phyloP scores from a whole-genome alignment of 2,329 filamentous ascomycete genomes.

The Sordariomycetes sp. region DNA sequence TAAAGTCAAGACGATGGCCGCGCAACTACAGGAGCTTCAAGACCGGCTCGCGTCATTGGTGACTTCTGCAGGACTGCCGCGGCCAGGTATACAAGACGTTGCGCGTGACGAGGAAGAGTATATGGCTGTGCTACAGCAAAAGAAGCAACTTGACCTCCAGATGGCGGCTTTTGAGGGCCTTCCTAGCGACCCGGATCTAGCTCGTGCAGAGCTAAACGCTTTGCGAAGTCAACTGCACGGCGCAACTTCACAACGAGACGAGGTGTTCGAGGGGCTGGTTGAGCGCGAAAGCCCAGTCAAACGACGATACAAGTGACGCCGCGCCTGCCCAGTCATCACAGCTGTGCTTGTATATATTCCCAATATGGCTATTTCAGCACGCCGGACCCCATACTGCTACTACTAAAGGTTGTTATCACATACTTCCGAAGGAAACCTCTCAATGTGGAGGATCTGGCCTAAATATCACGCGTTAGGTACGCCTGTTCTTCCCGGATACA shows the following conservation, averaged over 20 bases:
- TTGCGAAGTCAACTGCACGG: conserved; percentile 54
- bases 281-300: conserved; percentile 49
- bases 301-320: too few species aligned
- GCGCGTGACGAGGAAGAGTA: conserved; percentile 50
- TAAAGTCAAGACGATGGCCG: conserved; percentile 55
- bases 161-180: conserved; percentile 61
- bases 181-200: conserved; percentile 60
- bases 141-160: conserved; percentile 51
- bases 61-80: conserved; percentile 20
- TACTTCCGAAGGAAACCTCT: too few species aligned
- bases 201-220: conserved; percentile 60
- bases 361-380: too few species aligned
- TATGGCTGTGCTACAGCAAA: conserved; percentile 43
- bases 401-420: too few species aligned
- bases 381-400: too few species aligned
- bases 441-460: background rate
- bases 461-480: conserved; percentile 19
- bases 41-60: conserved; percentile 38
- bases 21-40: conserved; percentile 54
- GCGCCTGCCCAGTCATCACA: too few species aligned
- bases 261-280: conserved; percentile 65
- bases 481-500: conserved; percentile 54
- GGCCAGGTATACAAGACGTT: conserved; percentile 48
- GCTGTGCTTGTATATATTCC: too few species aligned
- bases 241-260: conserved; percentile 57